Evolutionary conservation across 1,284 basidiomycete species (phyloP).

Genomic region (Ganoderma resinaceum): DNA sequence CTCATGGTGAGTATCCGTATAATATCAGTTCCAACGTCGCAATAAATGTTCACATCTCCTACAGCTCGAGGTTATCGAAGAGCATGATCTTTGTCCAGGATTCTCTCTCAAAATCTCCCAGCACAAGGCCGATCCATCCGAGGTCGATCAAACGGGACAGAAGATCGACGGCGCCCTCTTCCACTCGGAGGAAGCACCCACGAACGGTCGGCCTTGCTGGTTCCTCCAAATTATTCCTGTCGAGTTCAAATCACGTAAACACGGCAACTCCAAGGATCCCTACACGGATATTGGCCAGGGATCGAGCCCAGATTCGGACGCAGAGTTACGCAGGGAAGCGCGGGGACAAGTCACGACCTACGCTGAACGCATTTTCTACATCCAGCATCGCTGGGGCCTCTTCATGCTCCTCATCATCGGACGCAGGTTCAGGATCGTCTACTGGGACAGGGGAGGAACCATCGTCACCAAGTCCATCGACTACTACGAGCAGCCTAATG

Average conservation of each 20-base stretch:
- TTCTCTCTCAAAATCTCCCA: neutral
- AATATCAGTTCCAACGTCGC: neutral
- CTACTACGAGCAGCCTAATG: constrained; percentile 14
- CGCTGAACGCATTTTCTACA: constrained; percentile 1
- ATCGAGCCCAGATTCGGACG: neutral
- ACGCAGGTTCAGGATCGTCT: constrained; percentile 7
- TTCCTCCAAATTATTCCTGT: constrained; percentile 43
- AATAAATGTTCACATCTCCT: no score
- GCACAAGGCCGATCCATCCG: neutral
- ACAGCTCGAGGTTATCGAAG: neutral
- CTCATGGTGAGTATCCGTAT: neutral
- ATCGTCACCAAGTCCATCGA: constrained; percentile 14
- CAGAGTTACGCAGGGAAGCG: neutral
- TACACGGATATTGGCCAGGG: neutral
- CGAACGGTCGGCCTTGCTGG: neutral
- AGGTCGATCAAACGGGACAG: neutral
- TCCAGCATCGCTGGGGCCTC: constrained; percentile 15
- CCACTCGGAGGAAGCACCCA: neutral
- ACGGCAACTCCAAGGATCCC: neutral
- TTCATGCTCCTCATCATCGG: constrained; percentile 13
- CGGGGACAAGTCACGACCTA: neutral
- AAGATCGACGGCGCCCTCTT: neutral
- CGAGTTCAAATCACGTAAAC: neutral
- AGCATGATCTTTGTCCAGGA: neutral
- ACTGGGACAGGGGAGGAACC: constrained; percentile 17